Conservation (phyloP, 352 stramenopile species). For the Globisporangium canariense region DNA sequence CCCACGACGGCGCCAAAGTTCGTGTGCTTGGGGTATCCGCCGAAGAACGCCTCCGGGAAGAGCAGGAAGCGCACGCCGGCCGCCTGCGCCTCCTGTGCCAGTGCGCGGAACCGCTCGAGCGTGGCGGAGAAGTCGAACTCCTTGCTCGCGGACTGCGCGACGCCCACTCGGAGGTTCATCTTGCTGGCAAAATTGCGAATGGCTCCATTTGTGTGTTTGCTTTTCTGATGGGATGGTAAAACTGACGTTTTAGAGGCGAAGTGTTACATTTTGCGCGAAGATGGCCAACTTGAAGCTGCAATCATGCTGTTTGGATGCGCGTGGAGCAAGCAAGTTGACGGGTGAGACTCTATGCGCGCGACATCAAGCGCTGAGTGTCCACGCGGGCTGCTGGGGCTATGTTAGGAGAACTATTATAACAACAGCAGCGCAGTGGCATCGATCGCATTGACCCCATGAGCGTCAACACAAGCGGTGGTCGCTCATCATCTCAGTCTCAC, state of each 20-base stretch:
- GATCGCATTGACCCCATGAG: too few species aligned
- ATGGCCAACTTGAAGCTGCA: background rate
- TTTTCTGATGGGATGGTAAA: background rate
- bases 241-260: background rate
- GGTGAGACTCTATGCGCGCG: too few species aligned
- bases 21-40: conserved; percentile 25
- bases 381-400: too few species aligned
- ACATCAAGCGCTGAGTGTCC: too few species aligned
- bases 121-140: conserved; percentile 24
- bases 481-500: too few species aligned
- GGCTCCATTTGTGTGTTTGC: background rate
- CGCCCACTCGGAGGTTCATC: conserved; percentile 19
- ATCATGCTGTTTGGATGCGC: conserved; percentile 6
- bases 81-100: conserved; percentile 11
- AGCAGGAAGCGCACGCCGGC: conserved; percentile 21
- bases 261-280: too few species aligned
- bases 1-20: conserved; percentile 23
- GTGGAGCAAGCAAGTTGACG: background rate
- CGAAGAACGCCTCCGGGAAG: conserved; percentile 28
- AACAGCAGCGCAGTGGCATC: too few species aligned
- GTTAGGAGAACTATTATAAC: too few species aligned
- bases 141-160: conserved; percentile 23
- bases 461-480: too few species aligned
- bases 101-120: conserved; percentile 19
- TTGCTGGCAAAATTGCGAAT: background rate